Percentiles rank a stretch among this genome's conserved stretches.
Evolutionary conservation across 495 filamentous ascomycete genomes (phyloP).

Genomic region (Stereocaulon alpinum): DNA sequence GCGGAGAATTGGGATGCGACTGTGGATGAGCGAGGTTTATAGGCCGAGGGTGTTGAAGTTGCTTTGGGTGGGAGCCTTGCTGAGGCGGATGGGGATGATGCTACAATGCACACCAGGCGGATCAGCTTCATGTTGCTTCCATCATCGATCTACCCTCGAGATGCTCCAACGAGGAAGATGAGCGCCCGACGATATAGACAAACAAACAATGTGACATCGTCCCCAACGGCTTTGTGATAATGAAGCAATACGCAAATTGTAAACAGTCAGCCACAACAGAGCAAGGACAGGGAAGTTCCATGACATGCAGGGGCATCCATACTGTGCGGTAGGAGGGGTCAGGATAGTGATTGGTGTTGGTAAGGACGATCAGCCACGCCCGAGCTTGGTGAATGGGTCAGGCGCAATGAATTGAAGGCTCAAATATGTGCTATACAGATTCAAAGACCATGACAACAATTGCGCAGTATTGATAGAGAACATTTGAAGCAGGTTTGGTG

Average conservation of each 20-base stretch:
- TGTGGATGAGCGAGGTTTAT: slow-evolving; percentile 56
- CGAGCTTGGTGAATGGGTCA: background rate
- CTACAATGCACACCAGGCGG: slow-evolving; percentile 30
- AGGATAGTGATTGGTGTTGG: slow-evolving; percentile 1
- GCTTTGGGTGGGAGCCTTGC: slow-evolving; percentile 41
- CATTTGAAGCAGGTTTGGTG: background rate
- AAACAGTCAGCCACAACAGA: background rate
- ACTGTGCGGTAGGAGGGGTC: slow-evolving; percentile 2
- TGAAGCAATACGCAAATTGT: background rate
- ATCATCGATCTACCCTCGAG: background rate
- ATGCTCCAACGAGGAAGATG: background rate
- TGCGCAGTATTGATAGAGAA: background rate
- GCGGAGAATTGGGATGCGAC: slow-evolving; percentile 43
- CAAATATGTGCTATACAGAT: background rate
- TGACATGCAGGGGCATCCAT: slow-evolving; percentile 5
- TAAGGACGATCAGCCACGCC: slow-evolving; percentile 2
- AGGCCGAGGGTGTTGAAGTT: slow-evolving; percentile 52
- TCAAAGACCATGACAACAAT: background rate
- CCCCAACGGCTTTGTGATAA: background rate
- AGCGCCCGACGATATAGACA: slow-evolving; percentile 1
- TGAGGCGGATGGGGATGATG: slow-evolving; percentile 33
- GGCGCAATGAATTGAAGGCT: background rate
- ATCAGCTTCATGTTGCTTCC: slow-evolving; percentile 19
- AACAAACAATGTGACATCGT: background rate
- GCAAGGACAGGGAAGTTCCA: slow-evolving; percentile 3